Evolutionary conservation across 148 eudicot genomes (phyloP).

Genomic region (Cornus controversa): DNA sequence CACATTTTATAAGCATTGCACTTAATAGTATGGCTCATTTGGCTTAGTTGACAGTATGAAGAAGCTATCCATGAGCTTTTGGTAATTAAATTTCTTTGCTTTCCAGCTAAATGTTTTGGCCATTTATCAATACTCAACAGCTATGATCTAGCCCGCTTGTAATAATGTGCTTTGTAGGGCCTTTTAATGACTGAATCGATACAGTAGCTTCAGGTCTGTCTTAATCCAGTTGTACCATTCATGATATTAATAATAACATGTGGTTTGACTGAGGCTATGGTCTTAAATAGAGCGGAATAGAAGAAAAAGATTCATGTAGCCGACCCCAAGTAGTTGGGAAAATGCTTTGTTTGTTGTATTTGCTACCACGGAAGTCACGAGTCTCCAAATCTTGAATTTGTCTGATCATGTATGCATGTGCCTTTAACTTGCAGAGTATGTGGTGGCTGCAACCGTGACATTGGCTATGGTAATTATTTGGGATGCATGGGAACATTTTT

Average conservation of each 20-base stretch:
- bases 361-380: not conserved
- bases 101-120: not conserved
- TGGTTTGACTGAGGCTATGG: too few species aligned
- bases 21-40: not conserved
- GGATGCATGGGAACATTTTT: conserved; percentile 93
- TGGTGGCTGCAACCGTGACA: conserved; percentile 77
- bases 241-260: too few species aligned
- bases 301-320: too few species aligned
- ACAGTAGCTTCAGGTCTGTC: conserved; percentile 2
- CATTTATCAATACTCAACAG: not conserved
- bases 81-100: not conserved
- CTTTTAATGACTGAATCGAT: not conserved
- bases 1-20: not conserved
- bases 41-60: not conserved
- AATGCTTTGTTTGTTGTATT: too few species aligned
- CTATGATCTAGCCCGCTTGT: not conserved
- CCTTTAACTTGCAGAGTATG: conserved; percentile 59
- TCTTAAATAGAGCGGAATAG: too few species aligned
- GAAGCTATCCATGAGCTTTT: conserved; percentile 3
- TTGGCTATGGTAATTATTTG: conserved; percentile 77
- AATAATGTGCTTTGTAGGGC: not conserved
- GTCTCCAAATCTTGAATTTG: not conserved
- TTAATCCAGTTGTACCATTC: not conserved
- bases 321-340: too few species aligned
- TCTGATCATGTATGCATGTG: conserved; percentile 7